Percentiles rank a stretch among this genome's conserved stretches.
Evolutionary conservation across 2,329 filamentous ascomycete genomes (phyloP).

Genomic region (Scedosporium dehoogii): DNA sequence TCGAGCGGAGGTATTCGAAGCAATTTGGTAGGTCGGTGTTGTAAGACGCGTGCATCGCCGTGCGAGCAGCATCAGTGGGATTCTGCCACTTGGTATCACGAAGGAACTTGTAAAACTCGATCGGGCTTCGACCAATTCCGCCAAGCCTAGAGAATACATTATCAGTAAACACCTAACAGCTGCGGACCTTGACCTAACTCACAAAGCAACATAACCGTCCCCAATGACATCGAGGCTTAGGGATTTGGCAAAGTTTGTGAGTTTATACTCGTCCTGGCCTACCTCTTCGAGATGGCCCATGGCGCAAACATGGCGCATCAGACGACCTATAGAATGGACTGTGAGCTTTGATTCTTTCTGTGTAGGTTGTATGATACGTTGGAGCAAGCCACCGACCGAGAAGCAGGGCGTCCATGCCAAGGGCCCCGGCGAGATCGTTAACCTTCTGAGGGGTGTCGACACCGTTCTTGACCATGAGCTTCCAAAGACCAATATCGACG

Average conservation of each 20-base stretch:
- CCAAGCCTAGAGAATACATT: not conserved
- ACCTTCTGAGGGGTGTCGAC: constrained; percentile 19
- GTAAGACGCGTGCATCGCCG: constrained; percentile 21
- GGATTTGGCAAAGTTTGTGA: constrained; percentile 26
- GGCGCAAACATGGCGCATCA: constrained; percentile 26
- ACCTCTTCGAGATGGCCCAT: constrained; percentile 29
- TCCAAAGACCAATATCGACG: constrained; percentile 25
- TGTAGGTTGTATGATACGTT: not conserved
- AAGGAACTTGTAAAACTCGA: constrained; percentile 21
- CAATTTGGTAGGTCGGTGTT: constrained; percentile 21
- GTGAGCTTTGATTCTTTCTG: not conserved
- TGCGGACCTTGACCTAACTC: constrained; percentile 1
- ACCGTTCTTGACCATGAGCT: constrained; percentile 19
- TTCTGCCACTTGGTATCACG: constrained; percentile 18
- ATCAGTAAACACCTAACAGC: not conserved
- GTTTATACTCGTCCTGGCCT: constrained; percentile 23
- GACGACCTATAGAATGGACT: constrained; percentile 12
- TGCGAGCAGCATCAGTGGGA: constrained; percentile 18
- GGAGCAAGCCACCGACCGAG: constrained; percentile 14
- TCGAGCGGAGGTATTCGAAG: constrained; percentile 21
- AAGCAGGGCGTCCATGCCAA: constrained; percentile 17
- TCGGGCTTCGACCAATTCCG: constrained; percentile 7
- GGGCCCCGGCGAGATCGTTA: constrained; percentile 18
- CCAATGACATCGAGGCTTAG: constrained; percentile 23
- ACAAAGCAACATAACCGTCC: constrained; percentile 23